Base-by-base conservation (phyloP, 768 basidiomycete genomes). In the Udeniomyces megalosporus region DNA sequence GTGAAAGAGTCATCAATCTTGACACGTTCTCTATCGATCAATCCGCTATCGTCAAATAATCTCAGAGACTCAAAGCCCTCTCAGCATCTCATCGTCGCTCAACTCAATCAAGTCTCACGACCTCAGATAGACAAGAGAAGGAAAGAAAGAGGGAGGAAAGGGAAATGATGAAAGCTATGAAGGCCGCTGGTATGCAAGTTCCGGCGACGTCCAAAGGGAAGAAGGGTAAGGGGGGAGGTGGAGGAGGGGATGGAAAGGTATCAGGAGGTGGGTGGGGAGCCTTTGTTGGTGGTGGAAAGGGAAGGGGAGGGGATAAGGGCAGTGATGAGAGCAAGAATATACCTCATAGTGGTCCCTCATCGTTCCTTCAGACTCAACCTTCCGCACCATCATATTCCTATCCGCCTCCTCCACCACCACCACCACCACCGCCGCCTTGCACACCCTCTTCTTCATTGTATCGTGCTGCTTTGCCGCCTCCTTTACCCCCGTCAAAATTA, bases 111-210 rank as follows among this genome's bases (percentile, higher is more conserved):
- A n/a, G 22, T 15, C 22, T 44, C 10, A 52, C 62, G 3, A 56
- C 29, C 31, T 46, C 35, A 20, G 56, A 58, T 28, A 32, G 62
- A 22, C 56, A 47, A 31, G 62, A 63, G 49, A 63, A 58, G 44
- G 62, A 63, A 22, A 55, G 62, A 6, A 51, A 57, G 17, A 31
- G 62, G 17, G 62, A 63, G 49, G 62, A 58, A 26, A 58, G 46
- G 51, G 62, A 63, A 17, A 42, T 63, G 49, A 32, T 26, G 38
- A 38, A 50, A n/a, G 48, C 38, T 38, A 63, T 63, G 62, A 29
- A 24, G 24, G 62, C 62, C 0, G 42, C 49, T 12, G 62, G 62
- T 2, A 44, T 63, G n/a, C n/a, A n/a, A n/a, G n/a, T n/a, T n/a
- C n/a, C n/a, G n/a, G n/a, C n/a, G n/a, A n/a, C n/a, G n/a, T 47